Evolutionary conservation across 2,329 filamentous ascomycete genomes (phyloP), one percentile per base, ranked within the genome.

Genomic region (Arthrobotrys megalospora): DNA sequence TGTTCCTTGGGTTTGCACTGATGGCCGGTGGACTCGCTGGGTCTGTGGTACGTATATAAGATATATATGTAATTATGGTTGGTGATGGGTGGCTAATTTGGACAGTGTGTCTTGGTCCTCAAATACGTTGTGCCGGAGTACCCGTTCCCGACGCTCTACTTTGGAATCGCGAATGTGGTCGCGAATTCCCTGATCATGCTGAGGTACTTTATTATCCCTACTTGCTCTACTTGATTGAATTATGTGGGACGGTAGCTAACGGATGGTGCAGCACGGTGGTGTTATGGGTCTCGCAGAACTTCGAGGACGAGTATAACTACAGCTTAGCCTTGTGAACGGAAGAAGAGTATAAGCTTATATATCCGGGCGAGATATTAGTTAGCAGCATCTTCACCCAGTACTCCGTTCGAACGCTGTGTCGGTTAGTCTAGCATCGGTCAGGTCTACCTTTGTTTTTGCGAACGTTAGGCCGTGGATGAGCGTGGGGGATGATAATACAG

Each of bases 291-390:
- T 90, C 89, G 64, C 90, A 92, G 86, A 92, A 91, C 82, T 91
- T 92, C 85, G 90, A 92, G 83, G 90, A 92, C 81, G 90, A 91
- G 82, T 92, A 91, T 83, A 91, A 90, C 34, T 92, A 92, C 84
- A 91, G 89, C 81, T 85, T 92, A 79, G 89, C 90, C 62, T 86
- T 92, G 80, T 92, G 81, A 79, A 41, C 2, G 58, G 36, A 21
- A 12, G 34, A 28, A 19, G 60, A 36, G 32, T 48, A 34, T 19
- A 60, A 8, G 55, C 55, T 60, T 60, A 70, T 38, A 24, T 16
- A 6, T 43, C 8, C 34, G 28, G 28, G 11, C n/a, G 41, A 45
- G n/a, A 45, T n/a, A 45, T 45, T 45, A 45, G 41, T 45, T 45
- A 38, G 36, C 36, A 10, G 36, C 36, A 12, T 5, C 41, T 14